These are phyloP conservation scores for Sesbania bispinosa DNA, from an alignment of 306 rosid genomes.

Conservation along the genomic window DNA sequence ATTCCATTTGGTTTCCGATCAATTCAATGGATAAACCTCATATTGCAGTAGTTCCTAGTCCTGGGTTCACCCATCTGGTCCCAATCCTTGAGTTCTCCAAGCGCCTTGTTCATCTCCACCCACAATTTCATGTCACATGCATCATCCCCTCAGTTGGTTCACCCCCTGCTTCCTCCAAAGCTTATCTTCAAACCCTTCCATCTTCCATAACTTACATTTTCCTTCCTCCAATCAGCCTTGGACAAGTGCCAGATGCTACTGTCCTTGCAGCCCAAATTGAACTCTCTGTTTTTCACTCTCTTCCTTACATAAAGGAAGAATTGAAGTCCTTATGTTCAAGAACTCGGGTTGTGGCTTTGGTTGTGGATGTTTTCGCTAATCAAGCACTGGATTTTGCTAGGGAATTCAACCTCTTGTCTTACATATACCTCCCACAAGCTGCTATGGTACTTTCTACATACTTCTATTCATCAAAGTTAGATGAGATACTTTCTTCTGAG, in stretches of 20 bases:
- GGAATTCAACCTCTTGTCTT: constrained; percentile 29
- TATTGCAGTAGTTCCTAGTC: constrained; percentile 32
- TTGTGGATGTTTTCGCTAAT: constrained; percentile 31
- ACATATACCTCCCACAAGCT: constrained; percentile 31
- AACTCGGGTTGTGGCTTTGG: constrained; percentile 18
- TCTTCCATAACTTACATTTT: constrained; percentile 18
- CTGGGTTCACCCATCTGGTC: constrained; percentile 30
- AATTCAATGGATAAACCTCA: constrained; percentile 24
- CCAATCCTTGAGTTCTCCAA: constrained; percentile 33
- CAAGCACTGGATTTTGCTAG: constrained; percentile 24
- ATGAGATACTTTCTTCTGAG: constrained; percentile 28
- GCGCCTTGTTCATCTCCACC: constrained; percentile 24
- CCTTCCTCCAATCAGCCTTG: background rate
- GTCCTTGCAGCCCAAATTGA: constrained; percentile 20
- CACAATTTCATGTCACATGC: constrained; percentile 29
- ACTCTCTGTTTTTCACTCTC: constrained; percentile 16
- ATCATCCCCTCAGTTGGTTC: constrained; percentile 32
- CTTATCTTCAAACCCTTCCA: constrained; percentile 30
- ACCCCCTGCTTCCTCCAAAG: background rate
- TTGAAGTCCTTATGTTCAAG: constrained; percentile 7
- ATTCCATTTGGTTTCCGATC: background rate
- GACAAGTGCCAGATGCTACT: background rate
- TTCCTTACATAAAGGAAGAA: constrained; percentile 14
- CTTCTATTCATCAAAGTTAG: constrained; percentile 1
- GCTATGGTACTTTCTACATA: constrained; percentile 29